These are phyloP conservation scores for Ophiostoma montium DNA, from an alignment of 2,329 filamentous ascomycete genomes.

Conservation along the genomic window DNA sequence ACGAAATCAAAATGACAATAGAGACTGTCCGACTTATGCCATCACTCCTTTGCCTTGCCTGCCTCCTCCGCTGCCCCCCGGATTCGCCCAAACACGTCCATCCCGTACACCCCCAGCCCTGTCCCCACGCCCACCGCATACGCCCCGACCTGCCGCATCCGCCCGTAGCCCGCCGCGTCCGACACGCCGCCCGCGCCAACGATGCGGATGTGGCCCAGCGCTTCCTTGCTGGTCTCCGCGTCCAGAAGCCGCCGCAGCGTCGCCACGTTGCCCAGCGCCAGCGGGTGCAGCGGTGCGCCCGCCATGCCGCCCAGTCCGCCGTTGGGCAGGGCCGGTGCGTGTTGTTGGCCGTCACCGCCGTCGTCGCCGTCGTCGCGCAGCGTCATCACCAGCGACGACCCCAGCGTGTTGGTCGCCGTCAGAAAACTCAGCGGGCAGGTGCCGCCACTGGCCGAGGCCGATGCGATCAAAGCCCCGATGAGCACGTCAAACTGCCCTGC, in stretches of 20 bases:
- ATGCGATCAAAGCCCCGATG: conserved; percentile 31
- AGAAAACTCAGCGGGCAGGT: conserved; percentile 46
- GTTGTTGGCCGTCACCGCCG: too few species aligned
- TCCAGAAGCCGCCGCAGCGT: conserved; percentile 49
- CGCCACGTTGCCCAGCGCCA: conserved; percentile 63
- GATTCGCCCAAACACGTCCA: conserved; percentile 50
- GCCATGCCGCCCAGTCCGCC: conserved; percentile 56
- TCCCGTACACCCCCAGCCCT: conserved; percentile 49
- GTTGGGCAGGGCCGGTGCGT: conserved; percentile 35
- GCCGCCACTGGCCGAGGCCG: conserved; percentile 11
- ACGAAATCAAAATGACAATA: too few species aligned
- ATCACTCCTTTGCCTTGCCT: too few species aligned
- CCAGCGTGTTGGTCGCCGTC: conserved; percentile 60
- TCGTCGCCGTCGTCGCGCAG: conserved; percentile 5
- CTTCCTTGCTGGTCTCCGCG: conserved; percentile 19
- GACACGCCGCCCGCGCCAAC: conserved; percentile 62
- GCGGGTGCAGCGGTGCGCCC: conserved; percentile 55
- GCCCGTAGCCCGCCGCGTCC: conserved; percentile 44
- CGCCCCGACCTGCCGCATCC: conserved; percentile 56
- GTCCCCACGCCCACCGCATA: conserved; percentile 55
- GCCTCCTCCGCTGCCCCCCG: neutral
- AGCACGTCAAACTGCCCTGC: conserved; percentile 48
- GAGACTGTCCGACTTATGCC: too few species aligned
- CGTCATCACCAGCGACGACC: conserved; percentile 47
- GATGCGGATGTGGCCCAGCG: conserved; percentile 41